phyloP scores from a whole-genome alignment of 176 grass and related monocot genomes.

The Triticum aestivum region IWGSC_CS_RefSeq_v2.1 NC_057796.1:21973241-21973740 shows the following conservation, averaged over 20 bases:
- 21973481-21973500: not conserved
- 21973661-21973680: not conserved
- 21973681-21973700: not conserved
- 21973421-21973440: not conserved
- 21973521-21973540: not conserved
- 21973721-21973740: too few relatives aligned
- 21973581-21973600: slow-evolving; percentile 23
- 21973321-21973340: not conserved
- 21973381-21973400: not conserved
- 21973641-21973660: not conserved
- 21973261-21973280: not conserved
- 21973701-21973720: too few relatives aligned
- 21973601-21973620: not conserved
- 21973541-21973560: not conserved
- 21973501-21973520: not conserved
- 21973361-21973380: not conserved
- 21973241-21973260: not conserved
- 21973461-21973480: rapidly evolving
- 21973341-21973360: not conserved
- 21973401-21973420: not conserved
- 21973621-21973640: not conserved
- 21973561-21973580: not conserved
- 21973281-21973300: not conserved
- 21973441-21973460: not conserved
- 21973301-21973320: not conserved